These are phyloP conservation scores for Anisodus acutangulus DNA, from an alignment of 257 asterid genomes.

Conservation along the genomic window DNA sequence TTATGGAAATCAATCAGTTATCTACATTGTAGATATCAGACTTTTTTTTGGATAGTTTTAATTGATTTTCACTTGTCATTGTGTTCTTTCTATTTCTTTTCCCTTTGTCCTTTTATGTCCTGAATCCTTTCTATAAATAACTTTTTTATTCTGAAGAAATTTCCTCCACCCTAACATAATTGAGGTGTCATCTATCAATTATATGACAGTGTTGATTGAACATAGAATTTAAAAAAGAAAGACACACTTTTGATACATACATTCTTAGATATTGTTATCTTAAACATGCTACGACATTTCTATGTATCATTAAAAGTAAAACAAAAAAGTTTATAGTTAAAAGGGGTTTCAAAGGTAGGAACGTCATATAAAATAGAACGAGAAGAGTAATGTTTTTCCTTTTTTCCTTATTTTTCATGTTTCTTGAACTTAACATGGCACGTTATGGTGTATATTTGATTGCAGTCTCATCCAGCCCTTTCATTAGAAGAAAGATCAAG, in stretches of 20 bases:
- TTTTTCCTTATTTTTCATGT: not conserved
- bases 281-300: not conserved
- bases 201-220: not conserved
- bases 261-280: not conserved
- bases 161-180: not conserved
- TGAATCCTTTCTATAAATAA: not conserved
- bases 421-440: not conserved
- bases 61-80: not conserved
- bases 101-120: not conserved
- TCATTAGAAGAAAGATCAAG: constrained; percentile 74
- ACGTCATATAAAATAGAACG: not conserved
- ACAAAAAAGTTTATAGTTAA: not conserved
- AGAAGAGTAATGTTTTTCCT: not conserved
- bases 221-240: not conserved
- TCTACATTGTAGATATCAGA: not conserved
- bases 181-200: not conserved
- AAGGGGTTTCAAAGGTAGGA: not conserved
- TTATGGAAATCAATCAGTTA: not conserved
- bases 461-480: constrained; percentile 79
- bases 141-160: not conserved
- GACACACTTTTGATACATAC: not conserved
- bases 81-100: not conserved
- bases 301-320: not conserved
- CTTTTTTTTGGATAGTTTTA: not conserved
- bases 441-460: not conserved